Base-by-base conservation (phyloP, 106 monocot genomes). In the Gastrodia elata region DNA sequence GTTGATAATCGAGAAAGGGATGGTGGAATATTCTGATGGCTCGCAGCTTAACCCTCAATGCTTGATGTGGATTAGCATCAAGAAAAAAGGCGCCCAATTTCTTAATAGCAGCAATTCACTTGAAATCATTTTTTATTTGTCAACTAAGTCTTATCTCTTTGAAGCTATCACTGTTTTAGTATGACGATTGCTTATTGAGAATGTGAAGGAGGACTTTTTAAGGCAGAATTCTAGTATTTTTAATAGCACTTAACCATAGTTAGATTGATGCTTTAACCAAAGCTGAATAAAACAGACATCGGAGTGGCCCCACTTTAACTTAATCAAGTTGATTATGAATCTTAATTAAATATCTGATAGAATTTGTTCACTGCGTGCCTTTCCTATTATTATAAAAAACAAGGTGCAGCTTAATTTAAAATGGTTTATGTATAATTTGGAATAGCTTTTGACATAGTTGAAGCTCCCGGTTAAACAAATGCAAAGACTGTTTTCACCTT, bases 201-300 rank as follows among this genome's bases (percentile, higher is more conserved):
- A 52, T 52, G 52, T 52, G 22, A 52, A 52, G 52, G 52, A 52
- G 22, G 52, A 52, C 52, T 52, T 52, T 52, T 52, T n/a, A 22
- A 16, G 52, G 22, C 52, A 52, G 18, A 18, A 52, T 5, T 52
- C 52, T 52, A 52, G 52, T 22, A 22, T 52, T 52, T 22, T n/a
- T 52, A 22, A 22, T 22, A 22, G n/a, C 52, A 52, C 52, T 52
- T 52, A 52, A 52, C 7, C 22, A 3, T 52, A 22, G 20, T 52
- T 52, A 52, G 52, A 52, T 52, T 52, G 20, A 22, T 22, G 52
- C 52, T 52, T 52, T 52, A 52, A 52, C 20, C 52, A 52, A 52
- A 52, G 22, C 9, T 52, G 52, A 52, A 22, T 52, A 52, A 52
- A 52, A 52, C 22, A 52, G 52, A 52, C 18, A 22, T 22, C 22